phyloP scores from a whole-genome alignment of 2,329 filamentous ascomycete species.

The Aspergillus versicolor region DNA sequence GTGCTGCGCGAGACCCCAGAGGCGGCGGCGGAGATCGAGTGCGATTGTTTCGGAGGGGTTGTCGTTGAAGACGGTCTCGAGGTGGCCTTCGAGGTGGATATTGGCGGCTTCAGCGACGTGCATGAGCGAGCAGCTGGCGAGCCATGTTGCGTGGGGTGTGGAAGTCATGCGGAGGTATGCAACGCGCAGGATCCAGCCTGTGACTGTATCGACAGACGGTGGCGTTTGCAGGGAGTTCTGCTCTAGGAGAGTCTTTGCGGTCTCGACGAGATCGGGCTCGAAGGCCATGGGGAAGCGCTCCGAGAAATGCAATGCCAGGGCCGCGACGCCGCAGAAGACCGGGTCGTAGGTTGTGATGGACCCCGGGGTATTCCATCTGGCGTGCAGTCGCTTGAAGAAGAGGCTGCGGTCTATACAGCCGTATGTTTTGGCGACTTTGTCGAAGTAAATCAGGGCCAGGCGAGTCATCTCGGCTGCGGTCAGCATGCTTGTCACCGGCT shows the following conservation, averaged over 20 bases:
- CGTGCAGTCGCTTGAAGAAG: slow-evolving; percentile 22
- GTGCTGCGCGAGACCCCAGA: slow-evolving; percentile 54
- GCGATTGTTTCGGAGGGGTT: slow-evolving; percentile 19
- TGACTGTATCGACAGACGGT: slow-evolving; percentile 29
- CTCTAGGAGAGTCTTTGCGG: slow-evolving; percentile 47
- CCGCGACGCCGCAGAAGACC: slow-evolving; percentile 53
- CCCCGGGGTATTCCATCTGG: slow-evolving; percentile 22
- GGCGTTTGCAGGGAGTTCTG: slow-evolving; percentile 16
- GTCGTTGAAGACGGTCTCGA: slow-evolving; percentile 8
- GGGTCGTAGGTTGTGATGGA: slow-evolving; percentile 41
- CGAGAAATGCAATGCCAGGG: slow-evolving; percentile 53
- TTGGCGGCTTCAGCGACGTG: slow-evolving; percentile 55
- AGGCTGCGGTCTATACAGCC: slow-evolving; percentile 44
- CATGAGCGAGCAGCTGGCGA: slow-evolving; percentile 31
- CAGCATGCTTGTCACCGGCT: slow-evolving; percentile 46
- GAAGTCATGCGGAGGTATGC: slow-evolving; percentile 54
- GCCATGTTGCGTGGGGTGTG: slow-evolving; percentile 49
- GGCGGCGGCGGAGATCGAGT: slow-evolving; percentile 39
- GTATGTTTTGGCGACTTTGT: slow-evolving; percentile 53
- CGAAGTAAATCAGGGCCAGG: slow-evolving; percentile 50
- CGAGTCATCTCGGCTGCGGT: slow-evolving; percentile 47
- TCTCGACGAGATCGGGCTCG: slow-evolving; percentile 50
- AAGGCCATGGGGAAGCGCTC: slow-evolving; percentile 39
- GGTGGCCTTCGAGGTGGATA: slow-evolving; percentile 18
- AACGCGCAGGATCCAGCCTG: slow-evolving; percentile 51